Conservation (phyloP, 2,329 filamentous ascomycete species). For the Chaetomium globosum region DNA sequence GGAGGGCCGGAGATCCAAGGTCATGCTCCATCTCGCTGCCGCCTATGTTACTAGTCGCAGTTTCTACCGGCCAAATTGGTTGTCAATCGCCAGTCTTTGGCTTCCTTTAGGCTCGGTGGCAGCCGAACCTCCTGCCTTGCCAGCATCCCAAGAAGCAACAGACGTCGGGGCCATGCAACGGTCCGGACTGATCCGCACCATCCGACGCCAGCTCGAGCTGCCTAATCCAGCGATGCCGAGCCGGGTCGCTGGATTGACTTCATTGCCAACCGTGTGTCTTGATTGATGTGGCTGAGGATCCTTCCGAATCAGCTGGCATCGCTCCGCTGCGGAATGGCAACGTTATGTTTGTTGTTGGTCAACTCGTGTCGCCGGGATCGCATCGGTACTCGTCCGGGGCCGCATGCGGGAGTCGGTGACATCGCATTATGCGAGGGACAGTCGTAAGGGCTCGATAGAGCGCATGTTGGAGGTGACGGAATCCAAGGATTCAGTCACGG, state of each 20-base stretch:
- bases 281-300: neutral
- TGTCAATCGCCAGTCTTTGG: neutral
- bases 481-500: neutral
- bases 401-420: neutral
- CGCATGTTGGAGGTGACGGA: neutral
- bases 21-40: neutral
- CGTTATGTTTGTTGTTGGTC: neutral
- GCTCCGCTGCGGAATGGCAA: neutral
- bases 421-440: neutral
- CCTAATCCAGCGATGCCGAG: slow-evolving; percentile 32
- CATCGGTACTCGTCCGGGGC: neutral
- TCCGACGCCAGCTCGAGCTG: slow-evolving; percentile 23
- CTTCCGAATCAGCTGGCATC: neutral
- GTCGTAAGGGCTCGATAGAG: neutral
- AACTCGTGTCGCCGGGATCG: neutral
- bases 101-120: neutral
- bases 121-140: neutral
- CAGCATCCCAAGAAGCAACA: neutral
- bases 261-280: slow-evolving; percentile 1
- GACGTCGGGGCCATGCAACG: slow-evolving; percentile 8
- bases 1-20: neutral
- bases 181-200: slow-evolving; percentile 16
- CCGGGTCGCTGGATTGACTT: slow-evolving; percentile 12
- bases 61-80: neutral
- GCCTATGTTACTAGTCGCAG: neutral